A percentile compares a stretch with the other conserved stretches of the same genome.
Evolutionary conservation across 345 rosid genomes (phyloP).

Genomic region (Nephelium lappaceum): DNA sequence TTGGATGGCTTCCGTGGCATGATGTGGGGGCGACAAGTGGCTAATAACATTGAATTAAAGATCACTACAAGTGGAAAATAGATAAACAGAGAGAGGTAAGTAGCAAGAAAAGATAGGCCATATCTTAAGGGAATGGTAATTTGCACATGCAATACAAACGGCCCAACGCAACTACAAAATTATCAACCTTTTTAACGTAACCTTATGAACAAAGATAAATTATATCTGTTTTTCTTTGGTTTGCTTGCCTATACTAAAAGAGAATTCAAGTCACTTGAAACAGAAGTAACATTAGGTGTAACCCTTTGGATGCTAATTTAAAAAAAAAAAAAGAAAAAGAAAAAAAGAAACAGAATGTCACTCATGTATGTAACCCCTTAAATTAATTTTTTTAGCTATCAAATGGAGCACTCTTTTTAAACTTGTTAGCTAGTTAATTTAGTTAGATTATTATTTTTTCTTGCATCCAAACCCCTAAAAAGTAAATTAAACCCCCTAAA

Average conservation of each 20-base stretch:
- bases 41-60: neutral
- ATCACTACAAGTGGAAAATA: slow-evolving; percentile 1
- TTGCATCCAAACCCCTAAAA: too few relatives aligned
- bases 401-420: neutral
- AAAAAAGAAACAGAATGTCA: slow-evolving; percentile 12
- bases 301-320: neutral
- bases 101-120: slow-evolving; percentile 40
- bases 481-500: too few relatives aligned
- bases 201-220: slow-evolving; percentile 43
- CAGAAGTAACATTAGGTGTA: slow-evolving; percentile 30
- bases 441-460: too few relatives aligned
- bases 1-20: neutral
- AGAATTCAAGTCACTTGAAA: slow-evolving; percentile 32
- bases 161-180: slow-evolving; percentile 22
- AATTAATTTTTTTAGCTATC: neutral
- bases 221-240: slow-evolving; percentile 2
- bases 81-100: neutral
- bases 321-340: slow-evolving; percentile 10
- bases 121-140: slow-evolving; percentile 47
- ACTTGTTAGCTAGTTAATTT: too few relatives aligned
- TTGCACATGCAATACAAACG: slow-evolving; percentile 56
- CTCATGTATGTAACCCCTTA: neutral
- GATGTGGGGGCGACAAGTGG: neutral
- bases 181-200: slow-evolving; percentile 36
- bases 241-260: slow-evolving; percentile 29